A percentile compares a stretch with the other conserved stretches of the same genome.
Evolutionary conservation across 352 stramenopile species (phyloP).

Genomic region (Globisporangium cederbergense): DNA sequence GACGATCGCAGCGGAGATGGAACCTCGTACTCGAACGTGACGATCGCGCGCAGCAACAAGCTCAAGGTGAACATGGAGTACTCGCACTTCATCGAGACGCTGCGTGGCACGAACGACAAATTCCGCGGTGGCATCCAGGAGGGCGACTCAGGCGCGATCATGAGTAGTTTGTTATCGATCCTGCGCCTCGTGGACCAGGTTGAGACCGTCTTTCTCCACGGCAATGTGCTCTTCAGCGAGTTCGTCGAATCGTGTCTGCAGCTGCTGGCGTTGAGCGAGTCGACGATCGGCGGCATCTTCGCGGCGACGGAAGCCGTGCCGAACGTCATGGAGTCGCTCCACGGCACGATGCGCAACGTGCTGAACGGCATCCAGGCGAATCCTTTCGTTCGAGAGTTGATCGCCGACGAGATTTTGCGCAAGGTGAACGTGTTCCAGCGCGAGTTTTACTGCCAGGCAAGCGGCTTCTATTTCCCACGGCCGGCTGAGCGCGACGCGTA

Average conservation of each 20-base stretch:
- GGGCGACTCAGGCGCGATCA: constrained; percentile 51
- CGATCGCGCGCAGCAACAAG: constrained; percentile 62
- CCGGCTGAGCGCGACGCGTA: constrained; percentile 39
- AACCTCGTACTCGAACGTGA: constrained; percentile 56
- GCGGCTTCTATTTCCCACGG: constrained; percentile 62
- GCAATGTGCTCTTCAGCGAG: constrained; percentile 56
- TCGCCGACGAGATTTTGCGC: constrained; percentile 48
- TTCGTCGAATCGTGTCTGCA: constrained; percentile 49
- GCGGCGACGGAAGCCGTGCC: constrained; percentile 57
- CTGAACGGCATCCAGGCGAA: constrained; percentile 67
- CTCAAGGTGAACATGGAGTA: constrained; percentile 78
- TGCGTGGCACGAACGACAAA: constrained; percentile 60
- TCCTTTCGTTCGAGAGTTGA: constrained; percentile 57
- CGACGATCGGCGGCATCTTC: constrained; percentile 41
- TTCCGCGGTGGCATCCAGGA: constrained; percentile 50
- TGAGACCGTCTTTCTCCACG: constrained; percentile 71
- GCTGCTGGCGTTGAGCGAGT: constrained; percentile 40
- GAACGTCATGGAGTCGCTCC: constrained; percentile 68
- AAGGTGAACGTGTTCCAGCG: constrained; percentile 59
- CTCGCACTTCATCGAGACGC: constrained; percentile 74
- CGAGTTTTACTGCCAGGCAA: constrained; percentile 72
- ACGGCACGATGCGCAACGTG: constrained; percentile 70
- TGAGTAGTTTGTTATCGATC: constrained; percentile 61
- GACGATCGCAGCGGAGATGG: constrained; percentile 18
- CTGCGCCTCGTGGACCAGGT: constrained; percentile 72